phyloP scores from a whole-genome alignment of 495 filamentous ascomycete genomes.

The Chaetomidium leptoderma region DNA sequence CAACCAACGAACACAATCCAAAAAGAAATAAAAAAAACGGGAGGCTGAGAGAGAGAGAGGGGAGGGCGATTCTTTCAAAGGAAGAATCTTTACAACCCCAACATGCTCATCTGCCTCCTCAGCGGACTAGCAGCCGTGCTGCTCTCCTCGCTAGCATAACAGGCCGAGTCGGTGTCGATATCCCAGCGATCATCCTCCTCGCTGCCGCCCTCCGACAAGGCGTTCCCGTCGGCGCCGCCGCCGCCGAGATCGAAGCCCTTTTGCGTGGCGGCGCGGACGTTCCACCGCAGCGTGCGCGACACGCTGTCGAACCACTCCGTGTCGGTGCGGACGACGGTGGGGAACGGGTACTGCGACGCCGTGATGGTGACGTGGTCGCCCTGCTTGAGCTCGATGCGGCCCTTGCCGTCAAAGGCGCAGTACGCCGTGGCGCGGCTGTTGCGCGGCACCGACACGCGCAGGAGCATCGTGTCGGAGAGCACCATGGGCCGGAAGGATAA shows the following conservation, averaged over 20 bases:
- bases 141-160: slow-evolving; percentile 59
- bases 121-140: slow-evolving; percentile 61
- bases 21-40: background rate
- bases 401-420: slow-evolving; percentile 95
- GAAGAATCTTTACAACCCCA: slow-evolving; percentile 40
- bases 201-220: slow-evolving; percentile 18
- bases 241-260: slow-evolving; percentile 63
- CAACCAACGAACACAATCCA: background rate
- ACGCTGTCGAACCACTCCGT: slow-evolving; percentile 96
- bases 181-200: slow-evolving; percentile 64
- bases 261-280: slow-evolving; percentile 78
- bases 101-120: slow-evolving; percentile 63
- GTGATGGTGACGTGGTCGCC: slow-evolving; percentile 94
- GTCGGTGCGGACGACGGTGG: slow-evolving; percentile 75
- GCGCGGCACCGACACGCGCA: slow-evolving; percentile 80
- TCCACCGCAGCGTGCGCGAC: slow-evolving; percentile 86
- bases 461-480: slow-evolving; percentile 88
- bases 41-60: background rate
- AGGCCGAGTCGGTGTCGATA: slow-evolving; percentile 75
- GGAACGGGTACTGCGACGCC: slow-evolving; percentile 92
- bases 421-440: slow-evolving; percentile 86
- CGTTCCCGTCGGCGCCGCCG: slow-evolving; percentile 32
- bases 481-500: slow-evolving; percentile 97
- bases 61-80: too few species aligned
- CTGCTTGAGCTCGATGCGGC: slow-evolving; percentile 81